phyloP scores from a whole-genome alignment of 2,329 filamentous ascomycete species.

The Colletotrichum tropicale region DNA sequence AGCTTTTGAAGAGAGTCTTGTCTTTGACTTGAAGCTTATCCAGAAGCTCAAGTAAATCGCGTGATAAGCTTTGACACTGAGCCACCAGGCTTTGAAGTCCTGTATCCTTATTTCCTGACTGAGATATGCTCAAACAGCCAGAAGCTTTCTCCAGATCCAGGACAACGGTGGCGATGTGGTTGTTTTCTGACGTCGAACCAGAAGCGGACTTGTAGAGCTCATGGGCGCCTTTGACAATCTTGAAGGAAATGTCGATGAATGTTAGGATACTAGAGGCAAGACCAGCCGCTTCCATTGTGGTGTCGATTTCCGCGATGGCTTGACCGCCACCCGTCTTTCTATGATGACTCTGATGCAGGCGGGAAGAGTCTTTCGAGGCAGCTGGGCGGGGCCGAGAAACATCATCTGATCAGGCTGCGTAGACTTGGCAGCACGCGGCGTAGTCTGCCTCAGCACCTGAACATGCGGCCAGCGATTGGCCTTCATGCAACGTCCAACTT shows the following conservation, averaged over 20 bases:
- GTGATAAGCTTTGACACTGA: neutral
- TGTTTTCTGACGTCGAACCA: neutral
- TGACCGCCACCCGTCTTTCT: neutral
- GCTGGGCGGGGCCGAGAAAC: rapidly evolving
- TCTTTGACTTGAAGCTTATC: neutral
- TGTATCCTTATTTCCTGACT: neutral
- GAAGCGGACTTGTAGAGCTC: neutral
- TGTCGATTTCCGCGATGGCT: neutral
- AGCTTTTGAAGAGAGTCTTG: neutral
- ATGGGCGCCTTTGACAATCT: neutral
- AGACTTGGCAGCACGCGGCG: neutral
- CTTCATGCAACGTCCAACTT: neutral
- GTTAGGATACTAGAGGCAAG: neutral
- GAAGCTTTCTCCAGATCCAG: neutral
- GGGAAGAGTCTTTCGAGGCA: neutral
- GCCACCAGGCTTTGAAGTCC: neutral
- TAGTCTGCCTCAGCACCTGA: neutral
- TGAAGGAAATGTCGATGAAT: neutral
- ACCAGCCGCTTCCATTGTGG: neutral
- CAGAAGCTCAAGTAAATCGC: neutral
- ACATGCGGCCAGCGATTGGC: neutral
- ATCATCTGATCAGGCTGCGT: neutral
- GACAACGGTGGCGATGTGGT: neutral
- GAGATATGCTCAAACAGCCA: neutral
- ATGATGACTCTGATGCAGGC: rapidly evolving